Conservation (phyloP, 306 rosid species). For the Cercis canadensis region DNA sequence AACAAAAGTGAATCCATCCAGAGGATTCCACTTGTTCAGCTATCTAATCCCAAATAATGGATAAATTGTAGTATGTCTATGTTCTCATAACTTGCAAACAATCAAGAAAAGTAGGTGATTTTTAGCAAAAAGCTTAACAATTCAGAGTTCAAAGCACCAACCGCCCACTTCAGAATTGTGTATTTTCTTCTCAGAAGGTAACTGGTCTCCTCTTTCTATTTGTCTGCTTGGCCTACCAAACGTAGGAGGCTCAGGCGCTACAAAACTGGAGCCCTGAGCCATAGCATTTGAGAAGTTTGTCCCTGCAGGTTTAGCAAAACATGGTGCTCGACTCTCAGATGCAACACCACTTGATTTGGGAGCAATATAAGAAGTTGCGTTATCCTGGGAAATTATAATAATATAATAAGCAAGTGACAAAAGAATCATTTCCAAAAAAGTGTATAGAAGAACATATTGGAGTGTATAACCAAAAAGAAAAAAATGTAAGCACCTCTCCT, state of each 20-base stretch:
- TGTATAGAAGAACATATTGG: constrained; percentile 12
- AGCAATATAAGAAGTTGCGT: constrained; percentile 33
- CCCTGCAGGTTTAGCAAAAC: constrained; percentile 61
- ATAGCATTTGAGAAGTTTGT: constrained; percentile 27
- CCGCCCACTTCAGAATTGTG: constrained; percentile 46
- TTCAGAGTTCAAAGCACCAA: constrained; percentile 35
- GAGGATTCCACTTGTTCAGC: too few relatives aligned
- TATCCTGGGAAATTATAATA: constrained; percentile 46
- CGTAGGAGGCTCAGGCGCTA: constrained; percentile 56
- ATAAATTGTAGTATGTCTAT: too few relatives aligned
- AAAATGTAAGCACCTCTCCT: constrained; percentile 46
- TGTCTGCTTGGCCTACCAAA: constrained; percentile 55
- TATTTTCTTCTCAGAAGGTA: constrained; percentile 38
- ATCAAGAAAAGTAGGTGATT: neutral
- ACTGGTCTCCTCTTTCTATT: constrained; percentile 30
- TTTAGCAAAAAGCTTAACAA: neutral
- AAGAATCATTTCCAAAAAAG: neutral
- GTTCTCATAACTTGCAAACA: neutral
- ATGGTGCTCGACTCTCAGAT: constrained; percentile 38
- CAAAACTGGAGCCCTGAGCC: constrained; percentile 36
- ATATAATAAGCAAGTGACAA: constrained; percentile 21
- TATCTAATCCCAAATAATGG: too few relatives aligned
- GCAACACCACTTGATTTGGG: constrained; percentile 44
- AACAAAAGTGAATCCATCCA: too few relatives aligned
- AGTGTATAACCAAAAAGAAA: neutral